Conservation (phyloP, 2,329 filamentous ascomycete species). For the Pseudocercospora crystallina region DNA sequence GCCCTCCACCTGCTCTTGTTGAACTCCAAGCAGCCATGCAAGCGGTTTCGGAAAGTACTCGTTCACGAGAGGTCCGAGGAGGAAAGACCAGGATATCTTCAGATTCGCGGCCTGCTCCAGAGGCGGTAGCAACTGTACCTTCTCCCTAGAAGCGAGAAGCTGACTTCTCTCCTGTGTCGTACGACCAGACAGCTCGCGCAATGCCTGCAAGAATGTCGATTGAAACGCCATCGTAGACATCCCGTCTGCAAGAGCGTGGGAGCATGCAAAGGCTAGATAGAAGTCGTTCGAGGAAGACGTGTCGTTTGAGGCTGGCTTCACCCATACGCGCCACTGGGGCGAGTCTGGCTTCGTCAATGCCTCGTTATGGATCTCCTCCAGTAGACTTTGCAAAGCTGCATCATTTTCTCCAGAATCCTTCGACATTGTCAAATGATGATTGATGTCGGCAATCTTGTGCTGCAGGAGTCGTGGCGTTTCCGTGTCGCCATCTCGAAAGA, state of each 20-base stretch:
- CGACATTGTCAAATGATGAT: slow-evolving; percentile 41
- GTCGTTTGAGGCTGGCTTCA: slow-evolving; percentile 28
- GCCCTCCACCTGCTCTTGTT: slow-evolving; percentile 28
- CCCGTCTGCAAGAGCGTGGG: slow-evolving; percentile 48
- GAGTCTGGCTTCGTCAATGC: slow-evolving; percentile 29
- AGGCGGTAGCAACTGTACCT: slow-evolving; percentile 26
- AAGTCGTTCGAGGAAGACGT: slow-evolving; percentile 4
- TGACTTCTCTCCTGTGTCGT: neutral
- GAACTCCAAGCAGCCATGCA: slow-evolving; percentile 35
- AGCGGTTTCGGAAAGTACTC: slow-evolving; percentile 41
- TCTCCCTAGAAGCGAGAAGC: too few relatives aligned
- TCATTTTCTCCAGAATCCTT: slow-evolving; percentile 12
- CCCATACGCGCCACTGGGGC: slow-evolving; percentile 48
- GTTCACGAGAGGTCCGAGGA: slow-evolving; percentile 42
- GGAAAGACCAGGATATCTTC: slow-evolving; percentile 46
- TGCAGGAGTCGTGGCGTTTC: slow-evolving; percentile 39
- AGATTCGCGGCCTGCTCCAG: slow-evolving; percentile 43
- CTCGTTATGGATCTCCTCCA: slow-evolving; percentile 37
- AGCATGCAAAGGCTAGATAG: slow-evolving; percentile 42
- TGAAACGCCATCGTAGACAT: slow-evolving; percentile 46
- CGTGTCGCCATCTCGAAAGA: slow-evolving; percentile 38
- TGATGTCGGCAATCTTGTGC: slow-evolving; percentile 37
- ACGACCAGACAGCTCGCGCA: slow-evolving; percentile 1
- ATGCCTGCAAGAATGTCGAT: slow-evolving; percentile 38
- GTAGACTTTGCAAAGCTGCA: slow-evolving; percentile 27